phyloP scores from a whole-genome alignment of 169 alveolate species.

The Blepharisma undulans region DNA sequence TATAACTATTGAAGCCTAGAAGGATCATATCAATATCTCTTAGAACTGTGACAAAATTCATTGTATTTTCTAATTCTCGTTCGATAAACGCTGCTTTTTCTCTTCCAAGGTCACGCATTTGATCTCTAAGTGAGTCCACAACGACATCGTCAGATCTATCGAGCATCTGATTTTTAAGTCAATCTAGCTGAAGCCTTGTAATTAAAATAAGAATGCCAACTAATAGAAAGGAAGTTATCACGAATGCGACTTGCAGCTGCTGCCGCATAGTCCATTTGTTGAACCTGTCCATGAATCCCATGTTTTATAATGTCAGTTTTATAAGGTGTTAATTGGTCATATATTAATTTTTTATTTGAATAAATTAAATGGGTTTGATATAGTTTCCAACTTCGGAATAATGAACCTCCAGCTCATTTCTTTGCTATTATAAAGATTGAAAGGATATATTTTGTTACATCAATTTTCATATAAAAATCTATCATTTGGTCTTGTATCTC shows the following conservation, averaged over 20 bases:
- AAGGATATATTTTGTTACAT: not conserved
- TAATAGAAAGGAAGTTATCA: not conserved
- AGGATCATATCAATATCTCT: not conserved
- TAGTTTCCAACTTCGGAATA: not conserved
- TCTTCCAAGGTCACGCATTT: not conserved
- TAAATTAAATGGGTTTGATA: not conserved
- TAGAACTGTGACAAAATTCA: not conserved
- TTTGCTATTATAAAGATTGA: not conserved
- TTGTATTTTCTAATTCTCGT: not conserved
- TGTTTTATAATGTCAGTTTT: not conserved
- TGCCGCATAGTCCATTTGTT: not conserved
- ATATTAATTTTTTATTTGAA: not conserved
- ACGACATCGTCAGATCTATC: not conserved
- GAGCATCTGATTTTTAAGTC: not conserved
- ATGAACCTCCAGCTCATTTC: conserved; percentile 17
- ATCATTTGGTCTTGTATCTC: conserved; percentile 21
- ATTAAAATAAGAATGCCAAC: not conserved
- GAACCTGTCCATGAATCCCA: conserved; percentile 12
- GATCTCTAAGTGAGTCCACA: not conserved
- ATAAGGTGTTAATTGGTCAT: not conserved
- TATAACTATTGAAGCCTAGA: not conserved
- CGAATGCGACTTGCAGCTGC: conserved; percentile 13
- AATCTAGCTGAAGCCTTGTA: conserved; percentile 12
- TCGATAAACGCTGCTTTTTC: not conserved
- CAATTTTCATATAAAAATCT: not conserved